A percentile compares a stretch with the other conserved stretches of the same genome.
phyloP scores from a whole-genome alignment of 2,329 filamentous ascomycete genomes.

The Calonectria fujianensis region DNA sequence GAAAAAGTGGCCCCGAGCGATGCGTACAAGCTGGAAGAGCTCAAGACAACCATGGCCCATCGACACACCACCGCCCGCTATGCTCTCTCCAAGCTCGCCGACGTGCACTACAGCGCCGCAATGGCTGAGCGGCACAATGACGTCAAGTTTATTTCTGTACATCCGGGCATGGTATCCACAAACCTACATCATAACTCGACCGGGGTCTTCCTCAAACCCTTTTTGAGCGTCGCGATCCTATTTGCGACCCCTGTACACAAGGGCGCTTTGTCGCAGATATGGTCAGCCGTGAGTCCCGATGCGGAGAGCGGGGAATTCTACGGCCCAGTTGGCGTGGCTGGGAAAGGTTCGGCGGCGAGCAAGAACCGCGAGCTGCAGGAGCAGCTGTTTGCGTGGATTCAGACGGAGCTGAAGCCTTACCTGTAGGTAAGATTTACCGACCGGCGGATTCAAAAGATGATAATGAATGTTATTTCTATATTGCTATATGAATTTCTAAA shows the following conservation, averaged over 20 bases:
- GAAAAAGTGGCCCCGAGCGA: conserved; percentile 12
- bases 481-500: background rate
- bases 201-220: conserved; percentile 25
- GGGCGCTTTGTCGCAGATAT: conserved; percentile 27
- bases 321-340: background rate
- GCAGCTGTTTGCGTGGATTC: conserved; percentile 25
- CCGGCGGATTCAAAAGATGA: background rate
- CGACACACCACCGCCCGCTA: conserved; percentile 20
- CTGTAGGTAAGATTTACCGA: background rate
- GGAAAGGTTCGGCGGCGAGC: background rate
- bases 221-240: background rate
- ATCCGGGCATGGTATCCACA: conserved; percentile 34
- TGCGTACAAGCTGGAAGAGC: conserved; percentile 10
- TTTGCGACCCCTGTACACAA: conserved; percentile 19
- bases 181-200: conserved; percentile 30
- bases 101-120: conserved; percentile 1
- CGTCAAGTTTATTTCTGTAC: conserved; percentile 16
- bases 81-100: background rate
- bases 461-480: background rate
- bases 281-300: conserved; percentile 32
- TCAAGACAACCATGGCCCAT: conserved; percentile 2
- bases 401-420: conserved; percentile 10
- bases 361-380: conserved; percentile 13
- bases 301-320: conserved; percentile 8
- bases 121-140: conserved; percentile 12